A percentile compares a stretch with the other conserved stretches of the same genome.
Evolutionary conservation across 2,329 filamentous ascomycete genomes (phyloP).

Genomic region (Fusarium clavum): DNA sequence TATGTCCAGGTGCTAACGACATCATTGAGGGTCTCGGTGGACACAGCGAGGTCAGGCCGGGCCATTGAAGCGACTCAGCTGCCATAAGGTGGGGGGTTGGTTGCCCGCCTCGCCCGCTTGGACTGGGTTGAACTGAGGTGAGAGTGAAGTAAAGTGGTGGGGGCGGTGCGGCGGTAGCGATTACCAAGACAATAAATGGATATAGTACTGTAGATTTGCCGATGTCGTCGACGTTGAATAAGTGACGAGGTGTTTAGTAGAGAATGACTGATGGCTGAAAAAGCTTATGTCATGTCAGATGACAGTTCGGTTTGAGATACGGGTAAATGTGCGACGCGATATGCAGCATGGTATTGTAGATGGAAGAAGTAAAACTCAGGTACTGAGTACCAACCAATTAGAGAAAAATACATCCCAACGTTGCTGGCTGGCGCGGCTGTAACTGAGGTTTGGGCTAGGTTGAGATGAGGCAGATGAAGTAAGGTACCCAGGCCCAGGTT

Average conservation of each 20-base stretch:
- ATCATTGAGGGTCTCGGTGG: constrained; percentile 42
- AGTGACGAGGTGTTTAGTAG: constrained; percentile 9
- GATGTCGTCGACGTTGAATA: constrained; percentile 1
- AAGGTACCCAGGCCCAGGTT: constrained; percentile 22
- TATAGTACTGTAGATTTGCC: constrained; percentile 17
- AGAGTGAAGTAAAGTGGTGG: constrained; percentile 16
- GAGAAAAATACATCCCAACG: neutral
- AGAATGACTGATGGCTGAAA: constrained; percentile 11
- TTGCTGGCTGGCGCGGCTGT: constrained; percentile 41
- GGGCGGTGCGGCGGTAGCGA: constrained; percentile 21
- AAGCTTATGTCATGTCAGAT: neutral
- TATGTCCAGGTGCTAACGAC: constrained; percentile 37
- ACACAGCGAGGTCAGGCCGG: constrained; percentile 34
- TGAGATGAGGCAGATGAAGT: constrained; percentile 34
- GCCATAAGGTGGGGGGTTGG: constrained; percentile 26
- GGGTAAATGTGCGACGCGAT: neutral
- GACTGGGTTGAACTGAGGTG: constrained; percentile 6
- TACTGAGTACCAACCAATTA: neutral
- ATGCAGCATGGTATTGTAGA: neutral
- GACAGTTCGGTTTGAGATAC: neutral
- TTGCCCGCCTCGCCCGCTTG: constrained; percentile 23
- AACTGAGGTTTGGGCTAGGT: constrained; percentile 17
- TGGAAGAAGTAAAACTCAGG: neutral
- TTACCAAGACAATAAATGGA: constrained; percentile 35
- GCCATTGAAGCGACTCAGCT: constrained; percentile 32